A percentile compares a stretch with the other conserved stretches of the same genome.
phyloP scores from a whole-genome alignment of 495 filamentous ascomycete species.

The Cercophora scortea region DNA sequence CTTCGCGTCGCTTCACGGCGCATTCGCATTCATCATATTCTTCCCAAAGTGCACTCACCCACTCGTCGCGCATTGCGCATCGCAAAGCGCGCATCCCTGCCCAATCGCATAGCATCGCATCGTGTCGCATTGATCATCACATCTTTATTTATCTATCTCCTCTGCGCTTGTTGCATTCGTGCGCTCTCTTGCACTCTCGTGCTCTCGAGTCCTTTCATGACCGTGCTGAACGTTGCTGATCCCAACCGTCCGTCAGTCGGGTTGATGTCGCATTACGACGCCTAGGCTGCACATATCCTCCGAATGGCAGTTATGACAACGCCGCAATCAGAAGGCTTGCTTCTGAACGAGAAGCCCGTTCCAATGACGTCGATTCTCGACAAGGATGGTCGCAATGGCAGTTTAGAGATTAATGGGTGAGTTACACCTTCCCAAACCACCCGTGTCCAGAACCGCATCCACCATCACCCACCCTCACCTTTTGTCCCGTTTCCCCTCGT shows the following conservation, averaged over 20 bases:
- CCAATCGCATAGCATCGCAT: background rate
- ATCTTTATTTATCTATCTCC: background rate
- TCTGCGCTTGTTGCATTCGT: background rate
- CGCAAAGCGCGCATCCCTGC: background rate
- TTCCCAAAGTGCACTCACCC: background rate
- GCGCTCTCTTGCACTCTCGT: background rate
- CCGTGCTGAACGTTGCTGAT: background rate
- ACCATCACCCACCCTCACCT: background rate
- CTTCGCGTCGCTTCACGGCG: too few species aligned
- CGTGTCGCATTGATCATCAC: background rate
- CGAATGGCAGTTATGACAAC: constrained; percentile 52
- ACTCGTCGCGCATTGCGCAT: too few species aligned
- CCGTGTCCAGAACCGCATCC: background rate
- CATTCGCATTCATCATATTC: background rate
- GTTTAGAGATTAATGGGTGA: constrained; percentile 23
- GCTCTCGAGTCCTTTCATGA: background rate
- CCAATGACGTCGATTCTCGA: constrained; percentile 37
- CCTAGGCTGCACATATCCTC: constrained; percentile 10
- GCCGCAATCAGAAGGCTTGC: constrained; percentile 34
- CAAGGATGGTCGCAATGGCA: constrained; percentile 26
- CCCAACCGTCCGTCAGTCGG: background rate
- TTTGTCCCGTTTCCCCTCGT: background rate
- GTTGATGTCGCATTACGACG: constrained; percentile 24
- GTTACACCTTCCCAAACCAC: constrained; percentile 2
- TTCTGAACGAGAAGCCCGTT: constrained; percentile 41